These are phyloP conservation scores for Colletotrichum agaves DNA, from an alignment of 2,329 filamentous ascomycete genomes.

Conservation along the genomic window DNA sequence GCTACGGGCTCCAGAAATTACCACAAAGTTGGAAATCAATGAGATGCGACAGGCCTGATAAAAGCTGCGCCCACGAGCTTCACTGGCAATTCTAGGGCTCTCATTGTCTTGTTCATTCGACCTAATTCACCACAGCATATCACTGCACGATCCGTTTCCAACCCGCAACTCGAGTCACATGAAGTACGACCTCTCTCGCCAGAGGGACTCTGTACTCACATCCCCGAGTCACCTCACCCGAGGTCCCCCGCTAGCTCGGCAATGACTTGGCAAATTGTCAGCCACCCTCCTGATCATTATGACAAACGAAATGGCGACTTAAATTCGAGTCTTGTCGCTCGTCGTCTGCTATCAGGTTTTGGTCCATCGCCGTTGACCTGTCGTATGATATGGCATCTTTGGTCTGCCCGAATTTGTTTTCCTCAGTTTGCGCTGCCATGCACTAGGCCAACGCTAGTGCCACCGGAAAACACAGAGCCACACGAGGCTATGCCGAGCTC, in stretches of 20 bases:
- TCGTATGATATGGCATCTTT: not conserved
- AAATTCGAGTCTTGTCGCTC: not conserved
- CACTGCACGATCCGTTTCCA: not conserved
- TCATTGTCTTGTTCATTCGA: not conserved
- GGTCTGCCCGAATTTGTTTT: not conserved
- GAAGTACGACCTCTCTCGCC: not conserved
- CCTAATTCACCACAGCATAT: not conserved
- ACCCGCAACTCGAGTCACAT: not conserved
- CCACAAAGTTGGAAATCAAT: not conserved
- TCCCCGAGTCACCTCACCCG: not conserved
- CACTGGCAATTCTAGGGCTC: not conserved
- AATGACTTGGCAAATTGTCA: slow-evolving; percentile 22
- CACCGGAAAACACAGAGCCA: slow-evolving; percentile 25
- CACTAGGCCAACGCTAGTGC: slow-evolving; percentile 15
- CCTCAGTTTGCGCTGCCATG: not conserved
- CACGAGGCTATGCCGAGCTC: slow-evolving; percentile 28
- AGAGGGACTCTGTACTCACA: not conserved
- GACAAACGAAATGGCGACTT: not conserved
- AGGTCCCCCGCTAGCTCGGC: slow-evolving; percentile 2
- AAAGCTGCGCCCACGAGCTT: not conserved
- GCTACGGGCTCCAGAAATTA: not conserved
- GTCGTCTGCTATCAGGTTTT: not conserved
- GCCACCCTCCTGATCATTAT: slow-evolving; percentile 1
- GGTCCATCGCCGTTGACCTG: not conserved
- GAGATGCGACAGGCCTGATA: not conserved